These are phyloP conservation scores for Alternaria sp. DNA, from an alignment of 2,329 filamentous ascomycete species.

Conservation along the genomic window DNA sequence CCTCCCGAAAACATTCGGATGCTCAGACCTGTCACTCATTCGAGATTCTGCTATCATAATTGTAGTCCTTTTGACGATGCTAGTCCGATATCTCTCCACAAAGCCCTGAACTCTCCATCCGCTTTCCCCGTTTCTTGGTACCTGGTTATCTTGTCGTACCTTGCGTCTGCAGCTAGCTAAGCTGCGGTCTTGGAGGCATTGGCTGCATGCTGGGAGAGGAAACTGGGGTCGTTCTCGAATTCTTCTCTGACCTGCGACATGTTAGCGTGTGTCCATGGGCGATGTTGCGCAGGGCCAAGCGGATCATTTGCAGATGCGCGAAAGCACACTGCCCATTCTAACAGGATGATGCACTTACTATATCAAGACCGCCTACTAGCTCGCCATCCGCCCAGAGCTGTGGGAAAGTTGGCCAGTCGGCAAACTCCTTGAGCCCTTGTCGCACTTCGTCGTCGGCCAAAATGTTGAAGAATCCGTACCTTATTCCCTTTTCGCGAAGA, in stretches of 20 bases:
- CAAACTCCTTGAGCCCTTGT: constrained; percentile 94
- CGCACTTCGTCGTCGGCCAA: constrained; percentile 96
- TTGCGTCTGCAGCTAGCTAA: not conserved
- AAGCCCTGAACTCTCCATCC: not conserved
- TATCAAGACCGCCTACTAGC: constrained; percentile 91
- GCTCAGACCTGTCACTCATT: not conserved
- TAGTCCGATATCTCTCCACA: not conserved
- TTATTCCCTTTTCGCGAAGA: constrained; percentile 85
- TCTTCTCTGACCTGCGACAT: constrained; percentile 84
- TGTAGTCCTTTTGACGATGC: not conserved
- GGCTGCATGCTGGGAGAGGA: constrained; percentile 76
- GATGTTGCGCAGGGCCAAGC: not conserved
- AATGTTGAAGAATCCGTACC: constrained; percentile 99
- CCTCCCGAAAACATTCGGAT: not conserved
- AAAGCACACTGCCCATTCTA: not conserved
- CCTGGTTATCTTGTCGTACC: not conserved
- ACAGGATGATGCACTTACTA: constrained; percentile 68
- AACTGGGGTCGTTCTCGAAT: constrained; percentile 81
- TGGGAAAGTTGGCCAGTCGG: constrained; percentile 98
- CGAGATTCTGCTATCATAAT: not conserved
- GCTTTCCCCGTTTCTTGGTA: not conserved
- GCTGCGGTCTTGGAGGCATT: constrained; percentile 23
- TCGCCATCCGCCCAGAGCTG: constrained; percentile 93
- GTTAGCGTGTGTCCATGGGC: constrained; percentile 30
- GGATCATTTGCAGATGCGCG: not conserved